Evolutionary conservation across 1,139 yeast genomes (phyloP).

Genomic region (Pichia norvegensis): DNA sequence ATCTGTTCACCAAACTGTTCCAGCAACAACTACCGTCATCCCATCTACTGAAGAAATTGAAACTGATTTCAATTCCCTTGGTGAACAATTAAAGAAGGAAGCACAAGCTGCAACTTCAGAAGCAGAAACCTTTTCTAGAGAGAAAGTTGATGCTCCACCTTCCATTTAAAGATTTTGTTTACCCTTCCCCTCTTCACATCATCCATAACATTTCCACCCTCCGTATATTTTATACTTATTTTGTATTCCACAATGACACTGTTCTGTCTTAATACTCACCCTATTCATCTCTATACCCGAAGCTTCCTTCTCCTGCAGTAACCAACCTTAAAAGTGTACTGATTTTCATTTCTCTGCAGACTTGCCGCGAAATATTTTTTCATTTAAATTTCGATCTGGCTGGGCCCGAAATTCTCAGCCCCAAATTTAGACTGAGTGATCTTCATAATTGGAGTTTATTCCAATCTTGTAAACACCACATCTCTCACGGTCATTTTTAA

Average conservation of each 20-base stretch:
- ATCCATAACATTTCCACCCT: background rate
- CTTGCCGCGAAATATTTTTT: no score
- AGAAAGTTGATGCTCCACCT: slow-evolving; percentile 10
- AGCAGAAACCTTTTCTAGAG: slow-evolving; percentile 7
- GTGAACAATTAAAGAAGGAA: slow-evolving; percentile 17
- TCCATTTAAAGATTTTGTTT: background rate
- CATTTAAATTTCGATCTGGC: no score
- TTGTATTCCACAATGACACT: background rate
- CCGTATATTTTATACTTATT: background rate
- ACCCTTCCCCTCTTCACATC: background rate
- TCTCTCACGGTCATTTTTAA: no score
- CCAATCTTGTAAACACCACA: no score
- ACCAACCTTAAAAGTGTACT: no score
- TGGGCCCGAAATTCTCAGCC: no score
- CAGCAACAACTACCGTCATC: slow-evolving; percentile 6
- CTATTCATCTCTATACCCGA: no score
- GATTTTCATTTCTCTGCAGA: no score
- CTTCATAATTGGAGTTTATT: no score
- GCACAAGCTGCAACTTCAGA: slow-evolving; percentile 10
- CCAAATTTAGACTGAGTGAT: no score
- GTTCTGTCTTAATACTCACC: background rate
- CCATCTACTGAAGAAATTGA: slow-evolving; percentile 9
- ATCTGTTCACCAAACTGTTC: slow-evolving; percentile 7
- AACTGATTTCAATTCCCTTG: slow-evolving; percentile 17
- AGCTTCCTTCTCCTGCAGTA: no score